Evolutionary conservation across 164 flowering plant genomes (phyloP).

Genomic region (Liriodendron chinense): DNA sequence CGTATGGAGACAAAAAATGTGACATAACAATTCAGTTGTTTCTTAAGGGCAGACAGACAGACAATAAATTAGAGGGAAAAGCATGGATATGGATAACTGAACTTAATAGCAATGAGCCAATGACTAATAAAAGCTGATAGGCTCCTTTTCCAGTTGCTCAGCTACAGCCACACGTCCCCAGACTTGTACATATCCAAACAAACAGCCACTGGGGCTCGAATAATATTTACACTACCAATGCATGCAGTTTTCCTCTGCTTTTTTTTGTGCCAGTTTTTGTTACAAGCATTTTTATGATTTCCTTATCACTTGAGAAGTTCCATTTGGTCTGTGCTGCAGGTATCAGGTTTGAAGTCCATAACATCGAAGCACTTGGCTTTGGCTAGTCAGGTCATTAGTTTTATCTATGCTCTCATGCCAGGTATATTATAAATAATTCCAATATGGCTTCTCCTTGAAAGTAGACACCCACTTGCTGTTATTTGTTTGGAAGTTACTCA

Average conservation of each 20-base stretch:
- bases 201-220: too few species aligned
- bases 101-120: too few species aligned
- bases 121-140: too few species aligned
- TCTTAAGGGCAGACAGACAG: too few species aligned
- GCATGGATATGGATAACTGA: too few species aligned
- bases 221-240: too few species aligned
- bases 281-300: not conserved
- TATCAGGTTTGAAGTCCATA: conserved; percentile 95
- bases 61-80: too few species aligned
- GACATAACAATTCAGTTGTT: too few species aligned
- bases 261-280: not conserved
- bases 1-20: too few species aligned
- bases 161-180: too few species aligned
- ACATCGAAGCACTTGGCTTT: conserved; percentile 94
- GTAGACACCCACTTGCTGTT: not conserved
- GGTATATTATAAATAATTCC: conserved; percentile 47
- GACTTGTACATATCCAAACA: too few species aligned
- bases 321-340: conserved; percentile 46
- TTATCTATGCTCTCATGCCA: conserved; percentile 70
- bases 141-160: too few species aligned
- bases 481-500: not conserved
- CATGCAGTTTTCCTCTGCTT: not conserved
- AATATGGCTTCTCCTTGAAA: not conserved
- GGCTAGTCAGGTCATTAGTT: conserved; percentile 96
- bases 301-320: not conserved